Percentiles rank a stretch among this genome's conserved stretches.
Evolutionary conservation across 352 stramenopile species (phyloP).

Genomic region (Globisporangium camurandrum): DNA sequence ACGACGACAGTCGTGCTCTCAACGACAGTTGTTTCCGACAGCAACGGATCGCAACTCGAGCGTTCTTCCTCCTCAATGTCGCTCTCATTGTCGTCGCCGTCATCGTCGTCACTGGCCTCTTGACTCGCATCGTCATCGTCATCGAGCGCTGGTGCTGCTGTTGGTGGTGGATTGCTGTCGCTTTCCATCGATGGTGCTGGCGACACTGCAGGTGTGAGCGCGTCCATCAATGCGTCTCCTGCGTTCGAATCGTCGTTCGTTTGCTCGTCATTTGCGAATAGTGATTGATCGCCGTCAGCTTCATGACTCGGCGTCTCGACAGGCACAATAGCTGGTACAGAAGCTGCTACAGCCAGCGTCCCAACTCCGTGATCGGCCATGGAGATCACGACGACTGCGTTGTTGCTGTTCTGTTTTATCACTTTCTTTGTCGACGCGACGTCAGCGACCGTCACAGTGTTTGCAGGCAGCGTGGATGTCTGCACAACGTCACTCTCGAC

Average conservation of each 20-base stretch:
- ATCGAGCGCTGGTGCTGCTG: neutral
- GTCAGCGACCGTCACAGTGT: neutral
- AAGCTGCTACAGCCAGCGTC: neutral
- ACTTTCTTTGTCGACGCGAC: neutral
- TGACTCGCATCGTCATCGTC: slow-evolving; percentile 3
- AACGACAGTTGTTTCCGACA: no score
- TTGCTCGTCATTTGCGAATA: neutral
- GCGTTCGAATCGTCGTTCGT: no score
- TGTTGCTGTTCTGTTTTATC: slow-evolving; percentile 6
- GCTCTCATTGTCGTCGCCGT: neutral
- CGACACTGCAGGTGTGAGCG: no score
- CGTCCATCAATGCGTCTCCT: no score
- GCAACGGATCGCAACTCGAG: no score
- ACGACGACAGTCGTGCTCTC: no score
- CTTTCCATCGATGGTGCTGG: no score
- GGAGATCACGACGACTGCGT: slow-evolving; percentile 12
- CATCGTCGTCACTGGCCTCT: slow-evolving; percentile 1
- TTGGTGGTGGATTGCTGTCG: neutral
- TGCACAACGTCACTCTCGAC: neutral
- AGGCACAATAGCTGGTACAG: neutral
- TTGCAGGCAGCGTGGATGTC: neutral
- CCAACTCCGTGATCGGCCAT: slow-evolving; percentile 12
- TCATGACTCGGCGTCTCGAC: neutral
- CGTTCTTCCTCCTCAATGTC: no score
- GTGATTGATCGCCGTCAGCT: neutral